These are phyloP conservation scores for Apiotrichum laibachii DNA, from an alignment of 1,284 basidiomycete genomes.

Conservation along the genomic window DNA sequence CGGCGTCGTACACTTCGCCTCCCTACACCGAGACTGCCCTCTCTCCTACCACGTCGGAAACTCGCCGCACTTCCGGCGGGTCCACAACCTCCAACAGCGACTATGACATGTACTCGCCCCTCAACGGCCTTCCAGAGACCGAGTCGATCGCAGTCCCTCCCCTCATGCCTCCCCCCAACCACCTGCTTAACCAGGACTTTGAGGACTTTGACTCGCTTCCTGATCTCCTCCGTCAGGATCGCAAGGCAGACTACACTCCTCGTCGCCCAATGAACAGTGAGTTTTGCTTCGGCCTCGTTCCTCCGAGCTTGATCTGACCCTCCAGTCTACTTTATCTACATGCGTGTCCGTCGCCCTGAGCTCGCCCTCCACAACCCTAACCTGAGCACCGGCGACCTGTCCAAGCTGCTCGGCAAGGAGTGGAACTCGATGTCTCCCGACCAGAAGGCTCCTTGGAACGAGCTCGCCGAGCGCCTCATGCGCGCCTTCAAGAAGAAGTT, in stretches of 20 bases:
- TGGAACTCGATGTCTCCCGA: constrained; percentile 17
- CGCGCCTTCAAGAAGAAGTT: constrained; percentile 26
- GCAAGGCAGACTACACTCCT: constrained; percentile 18
- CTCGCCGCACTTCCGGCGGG: neutral
- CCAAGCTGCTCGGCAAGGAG: constrained; percentile 23
- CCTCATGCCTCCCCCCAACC: constrained; percentile 9
- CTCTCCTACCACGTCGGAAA: neutral
- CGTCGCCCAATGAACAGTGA: constrained; percentile 24
- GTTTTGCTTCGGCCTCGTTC: neutral
- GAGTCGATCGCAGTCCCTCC: constrained; percentile 17
- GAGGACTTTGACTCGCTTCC: constrained; percentile 25
- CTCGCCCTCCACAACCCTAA: constrained; percentile 20
- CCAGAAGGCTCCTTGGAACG: constrained; percentile 21
- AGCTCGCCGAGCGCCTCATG: constrained; percentile 21
- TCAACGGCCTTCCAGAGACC: constrained; percentile 9
- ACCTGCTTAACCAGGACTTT: constrained; percentile 9
- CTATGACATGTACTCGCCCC: constrained; percentile 16
- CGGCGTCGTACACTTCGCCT: constrained; percentile 4
- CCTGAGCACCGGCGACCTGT: constrained; percentile 22
- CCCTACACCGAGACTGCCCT: neutral
- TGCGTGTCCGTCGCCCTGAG: constrained; percentile 21
- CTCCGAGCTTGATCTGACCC: too few species aligned
- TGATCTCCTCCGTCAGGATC: constrained; percentile 22
- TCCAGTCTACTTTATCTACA: constrained; percentile 25
- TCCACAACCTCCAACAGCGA: neutral